A percentile compares a stretch with the other conserved stretches of the same genome.
phyloP scores from a whole-genome alignment of 306 rosid genomes.

The Fragaria iinumae region DNA sequence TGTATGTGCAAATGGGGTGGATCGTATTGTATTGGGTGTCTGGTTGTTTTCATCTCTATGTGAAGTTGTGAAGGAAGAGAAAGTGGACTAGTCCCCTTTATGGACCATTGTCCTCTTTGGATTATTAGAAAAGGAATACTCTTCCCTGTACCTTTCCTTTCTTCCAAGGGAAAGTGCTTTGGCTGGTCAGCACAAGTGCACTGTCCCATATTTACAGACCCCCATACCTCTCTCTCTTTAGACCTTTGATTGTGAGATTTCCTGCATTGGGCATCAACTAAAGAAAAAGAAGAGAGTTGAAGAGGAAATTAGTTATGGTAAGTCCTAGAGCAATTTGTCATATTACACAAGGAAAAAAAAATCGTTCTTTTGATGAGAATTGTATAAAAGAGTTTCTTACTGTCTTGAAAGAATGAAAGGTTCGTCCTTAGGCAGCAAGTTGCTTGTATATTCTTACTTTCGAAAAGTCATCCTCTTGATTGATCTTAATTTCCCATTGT shows the following conservation, averaged over 20 bases:
- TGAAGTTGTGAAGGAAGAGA: constrained; percentile 30
- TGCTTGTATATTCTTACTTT: constrained; percentile 43
- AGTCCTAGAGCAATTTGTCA: constrained; percentile 32
- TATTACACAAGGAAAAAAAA: constrained; percentile 26
- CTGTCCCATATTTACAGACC: constrained; percentile 1
- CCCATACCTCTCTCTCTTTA: constrained; percentile 19
- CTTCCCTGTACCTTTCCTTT: constrained; percentile 36
- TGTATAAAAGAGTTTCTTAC: constrained; percentile 1
- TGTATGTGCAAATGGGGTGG: constrained; percentile 23
- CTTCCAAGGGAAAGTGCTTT: constrained; percentile 37
- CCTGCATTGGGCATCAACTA: constrained; percentile 25
- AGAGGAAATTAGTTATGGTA: constrained; percentile 17
- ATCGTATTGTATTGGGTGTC: constrained; percentile 26
- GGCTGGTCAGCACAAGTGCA: constrained; percentile 47
- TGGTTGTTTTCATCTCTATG: constrained; percentile 39
- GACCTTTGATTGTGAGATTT: constrained; percentile 38
- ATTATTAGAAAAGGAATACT: constrained; percentile 35
- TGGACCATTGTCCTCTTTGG: constrained; percentile 48
- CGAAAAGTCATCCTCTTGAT: constrained; percentile 35
- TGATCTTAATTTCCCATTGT: constrained; percentile 33
- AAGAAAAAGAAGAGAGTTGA: constrained; percentile 29
- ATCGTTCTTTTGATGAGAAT: neutral
- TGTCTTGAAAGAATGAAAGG: constrained; percentile 30
- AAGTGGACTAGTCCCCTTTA: constrained; percentile 40
- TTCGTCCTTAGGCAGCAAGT: constrained; percentile 42